Evolutionary conservation across 805 yeast genomes (phyloP).

Genomic region (Barnettozyma pratensis): DNA sequence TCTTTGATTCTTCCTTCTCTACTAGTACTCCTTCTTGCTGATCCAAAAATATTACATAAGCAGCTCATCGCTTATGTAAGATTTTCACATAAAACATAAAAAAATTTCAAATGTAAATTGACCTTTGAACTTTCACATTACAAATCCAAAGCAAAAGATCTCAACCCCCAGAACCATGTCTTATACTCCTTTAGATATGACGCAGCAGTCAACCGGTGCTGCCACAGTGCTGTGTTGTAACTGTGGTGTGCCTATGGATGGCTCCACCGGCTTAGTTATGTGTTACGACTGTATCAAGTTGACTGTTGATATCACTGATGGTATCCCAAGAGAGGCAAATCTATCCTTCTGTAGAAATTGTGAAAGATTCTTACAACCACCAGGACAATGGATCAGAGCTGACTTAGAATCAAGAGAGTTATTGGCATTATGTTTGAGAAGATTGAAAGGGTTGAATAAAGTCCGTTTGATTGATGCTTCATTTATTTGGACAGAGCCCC

Average conservation of each 20-base stretch:
- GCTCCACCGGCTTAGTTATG: slow-evolving; percentile 88
- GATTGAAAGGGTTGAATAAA: slow-evolving; percentile 80
- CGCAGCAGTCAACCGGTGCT: slow-evolving; percentile 31
- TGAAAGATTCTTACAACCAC: slow-evolving; percentile 94
- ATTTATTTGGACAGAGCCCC: slow-evolving; percentile 99
- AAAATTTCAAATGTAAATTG: not conserved
- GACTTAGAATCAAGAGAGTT: slow-evolving; percentile 90
- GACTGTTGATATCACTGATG: slow-evolving; percentile 90
- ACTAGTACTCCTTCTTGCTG: slow-evolving; percentile 36
- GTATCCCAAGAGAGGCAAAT: slow-evolving; percentile 91
- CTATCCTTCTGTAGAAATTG: slow-evolving; percentile 95
- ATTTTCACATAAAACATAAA: not conserved
- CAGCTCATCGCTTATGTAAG: slow-evolving; percentile 4
- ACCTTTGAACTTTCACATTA: not conserved
- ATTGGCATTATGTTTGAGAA: slow-evolving; percentile 82
- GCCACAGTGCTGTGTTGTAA: slow-evolving; percentile 95
- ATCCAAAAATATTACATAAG: slow-evolving; percentile 1
- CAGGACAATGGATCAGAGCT: slow-evolving; percentile 87
- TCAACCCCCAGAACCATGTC: slow-evolving; percentile 24
- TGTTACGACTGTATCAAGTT: slow-evolving; percentile 95
- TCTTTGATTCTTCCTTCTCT: slow-evolving; percentile 59
- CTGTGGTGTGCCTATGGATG: slow-evolving; percentile 99
- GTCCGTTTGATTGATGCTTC: slow-evolving; percentile 90
- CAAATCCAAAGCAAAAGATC: not conserved
- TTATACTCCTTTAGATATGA: slow-evolving; percentile 32